Evolutionary conservation across 2,329 filamentous ascomycete genomes (phyloP).

Genomic region (Penicillium sp.): DNA sequence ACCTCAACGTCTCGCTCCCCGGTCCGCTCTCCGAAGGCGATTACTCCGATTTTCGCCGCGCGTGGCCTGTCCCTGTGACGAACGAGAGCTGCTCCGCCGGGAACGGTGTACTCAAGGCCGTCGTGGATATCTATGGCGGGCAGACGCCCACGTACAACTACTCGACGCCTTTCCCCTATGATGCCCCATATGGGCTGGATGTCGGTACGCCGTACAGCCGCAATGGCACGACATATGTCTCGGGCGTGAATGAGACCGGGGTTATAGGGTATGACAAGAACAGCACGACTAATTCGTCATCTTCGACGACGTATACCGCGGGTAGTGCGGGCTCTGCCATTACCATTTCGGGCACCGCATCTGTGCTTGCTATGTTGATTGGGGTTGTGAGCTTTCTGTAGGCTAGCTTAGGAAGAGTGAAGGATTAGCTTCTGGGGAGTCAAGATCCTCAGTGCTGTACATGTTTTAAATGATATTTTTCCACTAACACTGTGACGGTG

Average conservation of each 20-base stretch:
- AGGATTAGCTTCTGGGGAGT: too few species aligned
- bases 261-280: too few species aligned
- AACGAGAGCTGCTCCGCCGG: constrained; percentile 40
- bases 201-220: constrained; percentile 12
- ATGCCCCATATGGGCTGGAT: constrained; percentile 19
- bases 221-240: neutral
- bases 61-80: constrained; percentile 40
- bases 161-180: constrained; percentile 33
- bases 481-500: too few species aligned
- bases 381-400: too few species aligned
- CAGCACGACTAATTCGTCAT: too few species aligned
- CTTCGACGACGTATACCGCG: too few species aligned
- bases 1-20: constrained; percentile 61
- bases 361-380: too few species aligned
- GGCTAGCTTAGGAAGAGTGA: too few species aligned
- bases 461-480: too few species aligned
- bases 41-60: constrained; percentile 30
- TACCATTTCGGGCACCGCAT: too few species aligned
- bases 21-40: constrained; percentile 45
- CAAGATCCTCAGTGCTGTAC: too few species aligned
- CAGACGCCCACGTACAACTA: constrained; percentile 36
- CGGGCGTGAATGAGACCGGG: neutral
- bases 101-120: constrained; percentile 37
- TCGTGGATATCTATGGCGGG: constrained; percentile 18
- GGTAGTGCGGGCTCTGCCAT: too few species aligned